Evolutionary conservation across 202 grass and related monocot genomes (phyloP).

Genomic region (Bolboschoenoplectus hybrid): DNA sequence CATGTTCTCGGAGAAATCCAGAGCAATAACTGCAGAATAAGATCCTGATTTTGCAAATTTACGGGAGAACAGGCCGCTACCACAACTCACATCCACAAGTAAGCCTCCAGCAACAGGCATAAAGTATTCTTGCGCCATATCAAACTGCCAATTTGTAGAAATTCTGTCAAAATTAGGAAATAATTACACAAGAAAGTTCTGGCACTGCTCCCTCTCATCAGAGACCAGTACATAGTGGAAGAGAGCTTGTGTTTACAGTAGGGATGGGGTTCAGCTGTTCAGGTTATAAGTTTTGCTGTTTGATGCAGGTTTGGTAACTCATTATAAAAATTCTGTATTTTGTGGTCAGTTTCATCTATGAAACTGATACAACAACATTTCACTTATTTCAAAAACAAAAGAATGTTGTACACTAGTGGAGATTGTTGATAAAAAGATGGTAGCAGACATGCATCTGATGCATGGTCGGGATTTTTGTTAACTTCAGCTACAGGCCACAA

Average conservation of each 20-base stretch:
- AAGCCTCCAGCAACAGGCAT: constrained; percentile 66
- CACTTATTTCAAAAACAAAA: neutral
- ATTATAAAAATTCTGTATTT: neutral
- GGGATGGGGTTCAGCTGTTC: neutral
- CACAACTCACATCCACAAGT: constrained; percentile 90
- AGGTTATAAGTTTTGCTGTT: neutral
- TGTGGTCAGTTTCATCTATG: neutral
- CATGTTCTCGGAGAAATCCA: constrained; percentile 99
- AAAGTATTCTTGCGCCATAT: constrained; percentile 96
- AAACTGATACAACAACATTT: neutral
- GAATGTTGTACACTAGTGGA: neutral
- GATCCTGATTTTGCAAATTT: constrained; percentile 87
- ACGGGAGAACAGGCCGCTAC: constrained; percentile 90
- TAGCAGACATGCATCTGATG: constrained; percentile 21
- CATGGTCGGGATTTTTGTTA: neutral
- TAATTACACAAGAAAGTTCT: neutral
- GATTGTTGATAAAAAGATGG: neutral
- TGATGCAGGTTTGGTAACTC: constrained; percentile 6
- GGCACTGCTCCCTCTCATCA: neutral
- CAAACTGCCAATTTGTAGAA: constrained; percentile 66
- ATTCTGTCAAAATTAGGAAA: constrained; percentile 28
- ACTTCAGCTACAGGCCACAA: neutral
- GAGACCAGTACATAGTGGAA: neutral
- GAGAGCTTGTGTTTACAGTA: neutral
- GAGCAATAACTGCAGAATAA: constrained; percentile 82